Conservation (phyloP, 768 basidiomycete genomes). For the Terana coerulea region DNA sequence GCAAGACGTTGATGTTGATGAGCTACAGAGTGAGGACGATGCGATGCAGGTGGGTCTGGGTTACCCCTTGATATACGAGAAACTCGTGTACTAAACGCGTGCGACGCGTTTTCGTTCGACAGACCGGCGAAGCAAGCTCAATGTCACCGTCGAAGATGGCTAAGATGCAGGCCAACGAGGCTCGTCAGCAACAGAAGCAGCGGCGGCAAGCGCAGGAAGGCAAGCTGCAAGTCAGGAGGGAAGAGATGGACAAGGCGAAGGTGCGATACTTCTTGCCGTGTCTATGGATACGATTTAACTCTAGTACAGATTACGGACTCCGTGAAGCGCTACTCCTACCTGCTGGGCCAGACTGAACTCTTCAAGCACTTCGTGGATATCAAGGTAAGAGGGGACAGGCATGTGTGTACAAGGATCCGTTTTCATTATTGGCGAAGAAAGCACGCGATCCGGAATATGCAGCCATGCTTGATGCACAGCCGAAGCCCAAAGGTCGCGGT, state of each 20-base stretch:
- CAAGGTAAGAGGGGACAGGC: conserved; percentile 66
- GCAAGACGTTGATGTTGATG: conserved; percentile 22
- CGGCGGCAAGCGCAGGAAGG: conserved; percentile 68
- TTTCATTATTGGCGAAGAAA: conserved; percentile 48
- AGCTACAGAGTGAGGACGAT: conserved; percentile 38
- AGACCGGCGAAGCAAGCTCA: conserved; percentile 35
- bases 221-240: conserved; percentile 63
- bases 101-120: conserved; percentile 14
- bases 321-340: conserved; percentile 94
- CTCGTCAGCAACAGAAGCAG: conserved; percentile 42
- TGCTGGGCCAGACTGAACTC: conserved; percentile 96
- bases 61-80: not conserved
- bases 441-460: conserved; percentile 93
- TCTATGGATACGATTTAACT: conserved; percentile 12
- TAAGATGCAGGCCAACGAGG: conserved; percentile 35
- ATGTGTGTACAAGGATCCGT: too few species aligned
- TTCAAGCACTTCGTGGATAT: conserved; percentile 99
- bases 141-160: conserved; percentile 25
- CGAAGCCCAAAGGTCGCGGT: conserved; percentile 79
- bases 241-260: conserved; percentile 88
- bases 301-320: conserved; percentile 74
- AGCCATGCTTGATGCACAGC: conserved; percentile 81
- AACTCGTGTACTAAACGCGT: conserved; percentile 8
- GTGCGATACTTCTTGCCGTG: conserved; percentile 31
- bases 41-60: conserved; percentile 43